Percentiles rank a stretch among this genome's conserved stretches.
Evolutionary conservation across 2,329 filamentous ascomycete genomes (phyloP).

Genomic region (Alternaria conjuncta): DNA sequence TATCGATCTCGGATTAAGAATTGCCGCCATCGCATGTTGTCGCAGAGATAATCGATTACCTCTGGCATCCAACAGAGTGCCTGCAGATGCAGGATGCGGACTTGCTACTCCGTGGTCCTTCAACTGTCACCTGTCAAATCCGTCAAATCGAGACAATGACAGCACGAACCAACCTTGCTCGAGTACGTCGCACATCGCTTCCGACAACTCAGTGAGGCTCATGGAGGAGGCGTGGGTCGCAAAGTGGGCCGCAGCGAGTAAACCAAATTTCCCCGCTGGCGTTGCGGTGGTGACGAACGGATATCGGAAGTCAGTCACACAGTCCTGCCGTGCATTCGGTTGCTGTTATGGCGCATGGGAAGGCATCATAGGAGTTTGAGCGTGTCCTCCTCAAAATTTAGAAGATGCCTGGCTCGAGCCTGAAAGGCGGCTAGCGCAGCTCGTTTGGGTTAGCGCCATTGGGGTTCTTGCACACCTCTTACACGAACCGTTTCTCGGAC

Average conservation of each 20-base stretch:
- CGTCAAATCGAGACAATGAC: constrained; percentile 13
- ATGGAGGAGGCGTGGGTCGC: constrained; percentile 9
- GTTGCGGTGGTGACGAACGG: constrained; percentile 13
- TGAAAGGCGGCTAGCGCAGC: constrained; percentile 10
- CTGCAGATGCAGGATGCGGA: constrained; percentile 10
- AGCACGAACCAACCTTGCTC: constrained; percentile 3
- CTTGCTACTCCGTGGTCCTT: constrained; percentile 3
- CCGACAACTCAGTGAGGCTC: constrained; percentile 3
- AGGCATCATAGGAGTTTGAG: constrained; percentile 46
- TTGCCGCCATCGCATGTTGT: constrained; percentile 9
- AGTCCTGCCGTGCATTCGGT: constrained; percentile 35
- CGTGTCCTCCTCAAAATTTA: constrained; percentile 33
- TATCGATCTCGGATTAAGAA: background rate
- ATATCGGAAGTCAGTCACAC: constrained; percentile 23
- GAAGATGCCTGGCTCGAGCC: constrained; percentile 3
- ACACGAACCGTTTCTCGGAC: constrained; percentile 44
- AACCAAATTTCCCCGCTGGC: constrained; percentile 17
- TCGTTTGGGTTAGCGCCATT: constrained; percentile 25
- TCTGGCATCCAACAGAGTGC: constrained; percentile 3
- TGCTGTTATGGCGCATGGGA: constrained; percentile 31
- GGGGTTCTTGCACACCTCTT: constrained; percentile 34
- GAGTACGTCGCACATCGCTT: constrained; percentile 1
- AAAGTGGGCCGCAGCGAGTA: constrained; percentile 9
- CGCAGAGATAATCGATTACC: background rate
- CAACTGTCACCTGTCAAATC: constrained; percentile 28